These are phyloP conservation scores for Trifolium subterraneum DNA, from an alignment of 306 rosid species.

Conservation along the genomic window DNA sequence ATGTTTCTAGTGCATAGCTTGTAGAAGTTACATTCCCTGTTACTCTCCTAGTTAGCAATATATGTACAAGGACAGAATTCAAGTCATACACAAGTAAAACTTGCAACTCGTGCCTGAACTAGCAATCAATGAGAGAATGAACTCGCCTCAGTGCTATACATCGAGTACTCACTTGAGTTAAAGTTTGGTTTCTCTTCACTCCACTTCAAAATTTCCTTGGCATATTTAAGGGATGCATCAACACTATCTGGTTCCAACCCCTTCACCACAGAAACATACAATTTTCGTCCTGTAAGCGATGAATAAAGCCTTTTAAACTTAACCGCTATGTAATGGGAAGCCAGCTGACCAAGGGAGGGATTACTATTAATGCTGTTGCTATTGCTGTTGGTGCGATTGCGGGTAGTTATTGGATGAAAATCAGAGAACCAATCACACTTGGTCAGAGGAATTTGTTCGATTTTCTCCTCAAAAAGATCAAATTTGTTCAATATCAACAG, in stretches of 20 bases:
- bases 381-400: slow-evolving; percentile 63
- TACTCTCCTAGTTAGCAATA: slow-evolving; percentile 47
- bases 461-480: slow-evolving; percentile 83
- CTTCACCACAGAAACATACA: slow-evolving; percentile 78
- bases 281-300: slow-evolving; percentile 75
- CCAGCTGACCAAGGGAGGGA: slow-evolving; percentile 86
- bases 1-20: slow-evolving; percentile 31
- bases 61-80: slow-evolving; percentile 49
- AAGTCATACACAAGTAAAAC: slow-evolving; percentile 41
- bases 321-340: slow-evolving; percentile 77
- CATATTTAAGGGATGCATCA: slow-evolving; percentile 83
- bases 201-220: slow-evolving; percentile 94
- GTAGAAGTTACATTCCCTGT: slow-evolving; percentile 37
- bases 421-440: slow-evolving; percentile 90
- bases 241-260: slow-evolving; percentile 87
- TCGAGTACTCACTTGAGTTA: slow-evolving; percentile 78
- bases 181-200: slow-evolving; percentile 86
- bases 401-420: slow-evolving; percentile 79
- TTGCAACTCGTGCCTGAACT: slow-evolving; percentile 48
- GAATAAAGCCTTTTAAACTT: slow-evolving; percentile 89
- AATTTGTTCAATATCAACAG: slow-evolving; percentile 84
- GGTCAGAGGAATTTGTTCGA: slow-evolving; percentile 76
- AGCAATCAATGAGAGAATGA: slow-evolving; percentile 67
- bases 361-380: slow-evolving; percentile 74
- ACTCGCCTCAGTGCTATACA: slow-evolving; percentile 80